Evolutionary conservation across 331 rosid genomes (phyloP).

Genomic region (Pyrus hybrid): DNA sequence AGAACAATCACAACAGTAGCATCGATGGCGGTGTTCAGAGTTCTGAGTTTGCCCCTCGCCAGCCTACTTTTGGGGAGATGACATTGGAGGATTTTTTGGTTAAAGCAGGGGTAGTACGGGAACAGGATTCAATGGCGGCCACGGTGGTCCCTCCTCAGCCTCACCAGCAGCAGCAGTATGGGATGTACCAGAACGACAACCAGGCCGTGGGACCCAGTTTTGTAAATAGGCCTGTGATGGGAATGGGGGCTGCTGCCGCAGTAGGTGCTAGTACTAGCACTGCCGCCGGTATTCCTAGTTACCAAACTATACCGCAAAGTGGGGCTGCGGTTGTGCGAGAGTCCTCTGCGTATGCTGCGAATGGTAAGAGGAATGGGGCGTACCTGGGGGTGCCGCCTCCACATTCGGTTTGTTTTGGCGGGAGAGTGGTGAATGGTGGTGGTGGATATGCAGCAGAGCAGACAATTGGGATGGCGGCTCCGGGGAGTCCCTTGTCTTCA

Average conservation of each 20-base stretch:
- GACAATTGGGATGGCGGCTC: constrained; percentile 32
- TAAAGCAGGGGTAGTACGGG: constrained; percentile 86
- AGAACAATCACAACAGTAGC: neutral
- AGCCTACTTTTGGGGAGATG: constrained; percentile 85
- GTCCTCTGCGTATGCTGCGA: constrained; percentile 34
- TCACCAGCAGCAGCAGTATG: constrained; percentile 28
- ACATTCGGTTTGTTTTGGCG: constrained; percentile 39
- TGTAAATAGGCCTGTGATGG: constrained; percentile 27
- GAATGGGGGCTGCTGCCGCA: neutral
- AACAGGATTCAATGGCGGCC: constrained; percentile 11
- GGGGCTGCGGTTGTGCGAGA: constrained; percentile 27
- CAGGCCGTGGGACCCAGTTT: constrained; percentile 24
- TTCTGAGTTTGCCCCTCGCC: constrained; percentile 51
- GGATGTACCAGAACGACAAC: constrained; percentile 22
- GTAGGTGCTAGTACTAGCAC: neutral
- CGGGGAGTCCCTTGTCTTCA: constrained; percentile 61
- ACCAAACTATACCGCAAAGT: constrained; percentile 27
- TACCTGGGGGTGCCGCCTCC: constrained; percentile 12
- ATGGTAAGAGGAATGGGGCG: constrained; percentile 36
- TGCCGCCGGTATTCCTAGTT: constrained; percentile 10
- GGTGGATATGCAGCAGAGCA: constrained; percentile 40
- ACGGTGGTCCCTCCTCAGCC: constrained; percentile 1
- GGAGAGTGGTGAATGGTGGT: constrained; percentile 49
- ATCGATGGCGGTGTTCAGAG: constrained; percentile 14
- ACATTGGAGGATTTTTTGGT: constrained; percentile 86